These are phyloP conservation scores for Usnea hakonensis DNA, from an alignment of 495 filamentous ascomycete genomes.

Conservation along the genomic window DNA sequence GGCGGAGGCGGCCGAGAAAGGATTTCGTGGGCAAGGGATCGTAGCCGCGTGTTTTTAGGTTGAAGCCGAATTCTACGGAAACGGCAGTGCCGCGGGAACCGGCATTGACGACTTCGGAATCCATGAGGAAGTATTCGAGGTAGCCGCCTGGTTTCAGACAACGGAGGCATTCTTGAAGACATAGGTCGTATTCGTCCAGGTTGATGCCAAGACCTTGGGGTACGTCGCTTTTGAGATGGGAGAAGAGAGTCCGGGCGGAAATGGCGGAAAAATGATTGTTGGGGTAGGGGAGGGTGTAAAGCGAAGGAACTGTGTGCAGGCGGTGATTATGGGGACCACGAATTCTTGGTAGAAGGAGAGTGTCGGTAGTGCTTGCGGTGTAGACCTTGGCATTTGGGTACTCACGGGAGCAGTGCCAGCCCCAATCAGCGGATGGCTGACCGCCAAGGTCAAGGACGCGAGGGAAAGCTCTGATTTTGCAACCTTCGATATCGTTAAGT, in stretches of 20 bases:
- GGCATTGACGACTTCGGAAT: conserved; percentile 79
- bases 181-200: conserved; percentile 80
- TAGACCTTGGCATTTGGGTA: conserved; percentile 79
- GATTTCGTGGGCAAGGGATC: conserved; percentile 73
- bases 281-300: conserved; percentile 78
- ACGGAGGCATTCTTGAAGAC: conserved; percentile 77
- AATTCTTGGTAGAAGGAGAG: conserved; percentile 59
- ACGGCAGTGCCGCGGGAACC: conserved; percentile 71
- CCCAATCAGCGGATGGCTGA: conserved; percentile 82
- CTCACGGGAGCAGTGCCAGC: conserved; percentile 80
- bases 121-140: conserved; percentile 81
- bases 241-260: conserved; percentile 80
- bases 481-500: conserved; percentile 15
- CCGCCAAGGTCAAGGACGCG: conserved; percentile 86
- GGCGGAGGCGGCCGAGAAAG: conserved; percentile 66
- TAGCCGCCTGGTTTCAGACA: conserved; percentile 88
- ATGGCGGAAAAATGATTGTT: conserved; percentile 87
- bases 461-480: conserved; percentile 35
- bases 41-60: conserved; percentile 78
- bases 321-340: conserved; percentile 82
- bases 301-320: conserved; percentile 60
- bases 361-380: conserved; percentile 64
- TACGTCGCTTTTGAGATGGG: conserved; percentile 62
- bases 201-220: conserved; percentile 41
- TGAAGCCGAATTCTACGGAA: conserved; percentile 81